Base-by-base conservation (phyloP, 257 asterid species). In the Salvia splendens region DNA sequence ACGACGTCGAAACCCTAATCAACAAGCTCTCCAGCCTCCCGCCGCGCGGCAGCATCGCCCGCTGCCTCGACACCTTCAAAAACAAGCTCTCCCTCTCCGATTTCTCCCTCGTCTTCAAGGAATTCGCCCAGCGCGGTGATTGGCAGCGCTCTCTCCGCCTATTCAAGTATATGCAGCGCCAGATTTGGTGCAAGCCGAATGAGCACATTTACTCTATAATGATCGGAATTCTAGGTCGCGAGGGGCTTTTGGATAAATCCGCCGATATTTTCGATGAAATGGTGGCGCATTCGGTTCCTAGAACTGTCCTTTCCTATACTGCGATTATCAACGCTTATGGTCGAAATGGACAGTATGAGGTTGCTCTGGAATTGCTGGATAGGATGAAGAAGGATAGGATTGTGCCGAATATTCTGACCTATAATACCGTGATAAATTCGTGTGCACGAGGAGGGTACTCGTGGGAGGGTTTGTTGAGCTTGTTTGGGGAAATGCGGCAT, bases 81-180 rank as follows among this genome's bases (percentile, higher is more conserved):
- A 88, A 83, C 87, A 89, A 90, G 87, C 85, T 93, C 43, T 93
- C 98, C n/a, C 89, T 88, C 59, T 79, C 92, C 16, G 97, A 93
- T 65, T 93, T 93, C 70, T 69, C 92, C 5, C 82, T 54, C 14
- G 92, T 93, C 7, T 93, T 89, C 83, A 85, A 82, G 70, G 98
- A 93, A 68, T 93, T 93, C 71, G 96, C 97, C 4, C 84, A 76
- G 57, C 96, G 98, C 4, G 80, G 92, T 14, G 98, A 93, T 72
- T 93, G 98, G 97, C 98, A 92, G 78, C 83, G 98, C 6, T 92
- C 98, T 4, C 91, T 92, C 30, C 95, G 98, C n/a, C 79, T 92
- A 12, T 93, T 93, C 72, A 90, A 90, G 77, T 88, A 93, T 60
- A 90, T 90, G 98, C 98, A 92, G 89, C 84, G 98, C 20, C 98